Evolutionary conservation across 768 basidiomycete species (phyloP).

Genomic region (Crassisporium funariophilum): DNA sequence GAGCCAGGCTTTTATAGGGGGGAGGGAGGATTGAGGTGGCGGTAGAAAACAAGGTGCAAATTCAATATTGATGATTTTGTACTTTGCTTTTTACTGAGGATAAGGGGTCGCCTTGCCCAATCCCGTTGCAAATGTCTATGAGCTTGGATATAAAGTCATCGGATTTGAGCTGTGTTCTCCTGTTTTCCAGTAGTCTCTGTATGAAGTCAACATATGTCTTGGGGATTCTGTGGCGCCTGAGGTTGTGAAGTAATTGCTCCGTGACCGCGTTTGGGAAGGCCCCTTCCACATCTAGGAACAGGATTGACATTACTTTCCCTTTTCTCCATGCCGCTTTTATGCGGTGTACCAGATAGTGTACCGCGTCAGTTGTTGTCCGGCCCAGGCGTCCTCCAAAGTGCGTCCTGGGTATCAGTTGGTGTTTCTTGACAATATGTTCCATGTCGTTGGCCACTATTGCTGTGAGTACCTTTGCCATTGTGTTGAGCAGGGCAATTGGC

Average conservation of each 20-base stretch:
- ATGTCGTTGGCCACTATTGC: slow-evolving; percentile 20
- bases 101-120: slow-evolving; percentile 16
- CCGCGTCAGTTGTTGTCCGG: slow-evolving; percentile 33
- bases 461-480: slow-evolving; percentile 27
- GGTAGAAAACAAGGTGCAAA: no score
- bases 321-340: slow-evolving; percentile 39
- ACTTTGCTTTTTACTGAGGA: no score
- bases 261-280: slow-evolving; percentile 41
- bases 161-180: slow-evolving; percentile 4
- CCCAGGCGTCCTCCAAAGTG: slow-evolving; percentile 41
- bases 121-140: slow-evolving; percentile 8
- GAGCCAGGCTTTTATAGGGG: no score
- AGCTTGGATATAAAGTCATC: slow-evolving; percentile 6
- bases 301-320: slow-evolving; percentile 29
- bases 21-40: no score
- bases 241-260: slow-evolving; percentile 28
- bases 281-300: slow-evolving; percentile 43
- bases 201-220: slow-evolving; percentile 16
- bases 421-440: slow-evolving; percentile 21
- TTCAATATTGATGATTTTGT: no score
- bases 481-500: slow-evolving; percentile 36
- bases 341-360: slow-evolving; percentile 30
- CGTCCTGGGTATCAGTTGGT: slow-evolving; percentile 25
- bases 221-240: slow-evolving; percentile 26
- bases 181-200: slow-evolving; percentile 16